Evolutionary conservation across 768 basidiomycete genomes (phyloP).

Genomic region (Hypholoma fasciculare): DNA sequence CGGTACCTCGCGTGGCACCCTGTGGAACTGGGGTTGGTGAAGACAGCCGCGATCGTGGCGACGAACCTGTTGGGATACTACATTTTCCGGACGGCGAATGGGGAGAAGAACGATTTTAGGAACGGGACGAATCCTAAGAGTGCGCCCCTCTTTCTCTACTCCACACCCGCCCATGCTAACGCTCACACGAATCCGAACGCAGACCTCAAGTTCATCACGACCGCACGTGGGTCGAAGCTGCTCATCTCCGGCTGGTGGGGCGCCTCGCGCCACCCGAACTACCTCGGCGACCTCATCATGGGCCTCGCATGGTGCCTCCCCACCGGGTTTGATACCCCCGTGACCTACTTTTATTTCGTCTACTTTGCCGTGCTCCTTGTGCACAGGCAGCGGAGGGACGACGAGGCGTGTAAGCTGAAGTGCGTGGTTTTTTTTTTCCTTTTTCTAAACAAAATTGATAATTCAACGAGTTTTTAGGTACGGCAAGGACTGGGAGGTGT

Average conservation of each 20-base stretch:
- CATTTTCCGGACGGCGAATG: constrained; percentile 88
- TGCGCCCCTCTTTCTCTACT: no score
- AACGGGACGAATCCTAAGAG: constrained; percentile 94
- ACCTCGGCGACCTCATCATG: constrained; percentile 88
- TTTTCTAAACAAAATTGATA: no score
- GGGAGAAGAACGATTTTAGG: constrained; percentile 95
- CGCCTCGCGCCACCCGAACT: constrained; percentile 88
- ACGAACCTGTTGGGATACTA: constrained; percentile 79
- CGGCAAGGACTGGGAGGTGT: constrained; percentile 91
- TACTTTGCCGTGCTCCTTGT: constrained; percentile 90
- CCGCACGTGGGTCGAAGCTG: constrained; percentile 84
- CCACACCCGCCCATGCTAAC: no score
- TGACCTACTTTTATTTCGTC: constrained; percentile 92
- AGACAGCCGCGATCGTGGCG: constrained; percentile 56
- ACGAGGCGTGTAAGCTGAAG: constrained; percentile 90
- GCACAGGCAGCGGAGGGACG: constrained; percentile 89
- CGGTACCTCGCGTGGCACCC: constrained; percentile 93
- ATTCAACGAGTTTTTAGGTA: no score
- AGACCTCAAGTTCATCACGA: constrained; percentile 74
- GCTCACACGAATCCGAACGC: no score
- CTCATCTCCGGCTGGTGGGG: constrained; percentile 99
- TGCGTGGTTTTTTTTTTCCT: constrained; percentile 33
- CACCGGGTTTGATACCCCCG: constrained; percentile 87
- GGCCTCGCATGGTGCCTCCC: constrained; percentile 91
- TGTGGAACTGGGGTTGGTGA: constrained; percentile 68